Evolutionary conservation across 2,329 filamentous ascomycete genomes (phyloP).

Genomic region (Fusarium nygamai): DNA sequence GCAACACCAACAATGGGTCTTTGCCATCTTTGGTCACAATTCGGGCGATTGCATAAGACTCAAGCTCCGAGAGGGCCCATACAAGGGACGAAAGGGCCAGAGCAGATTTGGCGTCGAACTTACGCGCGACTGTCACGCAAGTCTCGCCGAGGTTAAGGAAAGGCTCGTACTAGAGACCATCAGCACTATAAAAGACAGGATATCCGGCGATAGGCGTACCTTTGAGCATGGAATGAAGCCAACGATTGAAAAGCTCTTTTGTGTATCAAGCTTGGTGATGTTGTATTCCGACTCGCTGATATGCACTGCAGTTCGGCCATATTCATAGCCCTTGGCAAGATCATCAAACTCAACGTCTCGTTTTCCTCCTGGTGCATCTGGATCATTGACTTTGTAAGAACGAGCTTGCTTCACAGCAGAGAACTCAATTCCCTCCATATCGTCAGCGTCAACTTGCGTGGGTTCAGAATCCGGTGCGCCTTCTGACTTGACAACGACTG

Average conservation of each 20-base stretch:
- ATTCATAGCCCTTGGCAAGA: slow-evolving; percentile 92
- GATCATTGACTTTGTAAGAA: slow-evolving; percentile 83
- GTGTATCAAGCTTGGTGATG: slow-evolving; percentile 86
- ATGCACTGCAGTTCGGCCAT: slow-evolving; percentile 89
- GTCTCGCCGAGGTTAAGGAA: slow-evolving; percentile 87
- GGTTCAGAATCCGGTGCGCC: slow-evolving; percentile 59
- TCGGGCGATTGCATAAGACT: slow-evolving; percentile 86
- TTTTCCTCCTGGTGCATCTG: slow-evolving; percentile 79
- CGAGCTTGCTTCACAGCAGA: slow-evolving; percentile 79
- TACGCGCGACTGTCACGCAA: slow-evolving; percentile 80
- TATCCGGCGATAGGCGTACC: slow-evolving; percentile 54
- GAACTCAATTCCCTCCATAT: slow-evolving; percentile 65
- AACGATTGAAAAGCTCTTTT: slow-evolving; percentile 79
- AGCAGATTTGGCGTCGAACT: slow-evolving; percentile 81
- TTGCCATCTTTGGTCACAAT: slow-evolving; percentile 87
- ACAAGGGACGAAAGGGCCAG: slow-evolving; percentile 90
- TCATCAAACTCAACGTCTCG: slow-evolving; percentile 83
- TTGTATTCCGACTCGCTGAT: slow-evolving; percentile 89
- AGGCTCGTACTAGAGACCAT: slow-evolving; percentile 72
- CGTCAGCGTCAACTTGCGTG: slow-evolving; percentile 58
- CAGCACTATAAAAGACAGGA: slow-evolving; percentile 3
- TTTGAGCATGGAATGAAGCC: slow-evolving; percentile 83
- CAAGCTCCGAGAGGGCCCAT: slow-evolving; percentile 84
- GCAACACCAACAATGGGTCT: slow-evolving; percentile 77
- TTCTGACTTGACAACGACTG: slow-evolving; percentile 71